Evolutionary conservation across 2,329 filamentous ascomycete genomes (phyloP).

Genomic region (Mollisiaceae sp.): DNA sequence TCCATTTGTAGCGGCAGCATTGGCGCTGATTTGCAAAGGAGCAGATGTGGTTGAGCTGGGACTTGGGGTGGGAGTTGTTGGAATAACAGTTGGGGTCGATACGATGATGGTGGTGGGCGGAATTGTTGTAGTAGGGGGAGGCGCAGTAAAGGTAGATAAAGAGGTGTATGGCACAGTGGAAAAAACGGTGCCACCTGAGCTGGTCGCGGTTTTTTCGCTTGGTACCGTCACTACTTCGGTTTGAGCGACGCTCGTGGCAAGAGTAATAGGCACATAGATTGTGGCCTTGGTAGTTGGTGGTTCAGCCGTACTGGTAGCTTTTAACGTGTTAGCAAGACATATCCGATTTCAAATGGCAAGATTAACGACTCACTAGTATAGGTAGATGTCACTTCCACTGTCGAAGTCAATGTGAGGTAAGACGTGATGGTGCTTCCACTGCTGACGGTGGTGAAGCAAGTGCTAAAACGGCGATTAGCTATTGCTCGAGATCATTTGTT

Average conservation of each 20-base stretch:
- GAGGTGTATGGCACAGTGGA: slow-evolving; percentile 22
- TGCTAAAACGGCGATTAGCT: neutral
- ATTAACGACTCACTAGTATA: neutral
- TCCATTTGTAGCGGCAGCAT: slow-evolving; percentile 34
- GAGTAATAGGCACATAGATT: slow-evolving; percentile 31
- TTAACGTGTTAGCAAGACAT: slow-evolving; percentile 46
- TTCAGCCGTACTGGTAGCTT: slow-evolving; percentile 34
- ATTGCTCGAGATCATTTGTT: neutral
- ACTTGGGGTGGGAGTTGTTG: slow-evolving; percentile 22
- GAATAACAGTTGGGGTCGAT: slow-evolving; percentile 19
- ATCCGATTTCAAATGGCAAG: slow-evolving; percentile 22
- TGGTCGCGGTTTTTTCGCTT: slow-evolving; percentile 32
- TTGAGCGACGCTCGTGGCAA: slow-evolving; percentile 31
- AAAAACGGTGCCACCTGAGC: slow-evolving; percentile 20
- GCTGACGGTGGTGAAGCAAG: slow-evolving; percentile 16
- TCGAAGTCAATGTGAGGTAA: neutral
- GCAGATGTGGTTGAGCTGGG: slow-evolving; percentile 27
- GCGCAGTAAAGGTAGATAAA: slow-evolving; percentile 14
- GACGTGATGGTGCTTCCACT: neutral
- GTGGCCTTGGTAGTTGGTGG: slow-evolving; percentile 37
- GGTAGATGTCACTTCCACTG: neutral
- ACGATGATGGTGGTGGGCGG: slow-evolving; percentile 14
- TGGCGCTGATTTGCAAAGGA: slow-evolving; percentile 30
- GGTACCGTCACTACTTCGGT: slow-evolving; percentile 36
- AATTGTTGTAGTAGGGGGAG: slow-evolving; percentile 12